Base-by-base conservation (phyloP, 768 basidiomycete species). In the Trametopsis cervina region DNA sequence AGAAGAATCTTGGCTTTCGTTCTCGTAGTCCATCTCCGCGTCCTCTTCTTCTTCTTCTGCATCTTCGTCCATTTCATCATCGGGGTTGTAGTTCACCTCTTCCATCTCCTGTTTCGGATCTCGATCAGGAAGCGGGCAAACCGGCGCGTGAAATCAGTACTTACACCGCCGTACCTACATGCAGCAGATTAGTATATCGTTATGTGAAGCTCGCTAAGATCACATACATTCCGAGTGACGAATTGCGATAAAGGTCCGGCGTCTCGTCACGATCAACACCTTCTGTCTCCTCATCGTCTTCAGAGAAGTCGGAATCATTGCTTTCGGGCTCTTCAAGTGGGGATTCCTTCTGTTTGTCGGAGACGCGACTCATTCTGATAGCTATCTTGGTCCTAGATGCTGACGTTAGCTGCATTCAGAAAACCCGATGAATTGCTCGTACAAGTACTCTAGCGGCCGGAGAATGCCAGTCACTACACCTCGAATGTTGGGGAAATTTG, bases 361-460 rank as follows among this genome's bases (percentile, higher is more conserved):
- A 77, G 7, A 82, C 73, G 36, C 85, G 80, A 42, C 91, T 95
- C 89, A 98, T 94, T 67, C 95, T 97, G 67, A 96, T 97, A n/a
- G 95, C 94, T 46, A 94, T 76, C 64, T 95, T 96, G 15, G 96
- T 89, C 43, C 92, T 95, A 40, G 41, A 46, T 48, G n/a, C 35
- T 27, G 7, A 35, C 12, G 24, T 56, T 47, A 55, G 53, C 29
- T 33, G 61, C 10, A 55, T 40, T 40, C n/a, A 42, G 2, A 21
- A 23, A 21, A 22, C 20, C 4, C 17, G 37, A 38, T 39, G 17
- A 15, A 21, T 44, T 42, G 33, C 17, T 66, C 89, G 66, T 64
- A 93, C 93, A 99, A 64, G 56, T 84, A 78, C 57, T 98, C 93
- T 42, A 99, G 67, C 5, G 96, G 94, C 12, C 85, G 80, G 38